A percentile compares a stretch with the other conserved stretches of the same genome.
Evolutionary conservation across 768 basidiomycete genomes (phyloP).

Genomic region (Leccinum barrowsii): DNA sequence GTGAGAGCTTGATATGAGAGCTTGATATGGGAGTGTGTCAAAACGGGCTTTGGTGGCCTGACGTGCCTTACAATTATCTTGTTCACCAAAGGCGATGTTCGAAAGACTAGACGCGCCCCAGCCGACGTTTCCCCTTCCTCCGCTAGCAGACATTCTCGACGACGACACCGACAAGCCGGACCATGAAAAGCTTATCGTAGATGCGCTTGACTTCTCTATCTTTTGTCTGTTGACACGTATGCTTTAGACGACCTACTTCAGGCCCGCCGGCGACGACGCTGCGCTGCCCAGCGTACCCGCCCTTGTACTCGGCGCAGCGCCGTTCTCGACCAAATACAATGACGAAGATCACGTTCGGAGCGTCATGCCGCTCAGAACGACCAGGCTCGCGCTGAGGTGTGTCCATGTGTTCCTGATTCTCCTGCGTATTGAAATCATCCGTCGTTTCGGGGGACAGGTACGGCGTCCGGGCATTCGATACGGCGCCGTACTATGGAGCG

Average conservation of each 20-base stretch:
- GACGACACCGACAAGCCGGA: conserved; percentile 38
- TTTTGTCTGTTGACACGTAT: conserved; percentile 4
- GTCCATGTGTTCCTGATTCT: conserved; percentile 4
- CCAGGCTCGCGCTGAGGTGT: conserved; percentile 75
- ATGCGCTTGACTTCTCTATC: conserved; percentile 1
- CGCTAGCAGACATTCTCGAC: conserved; percentile 40
- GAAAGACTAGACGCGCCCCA: conserved; percentile 40
- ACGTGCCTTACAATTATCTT: neutral
- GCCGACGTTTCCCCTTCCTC: conserved; percentile 37
- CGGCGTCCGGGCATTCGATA: conserved; percentile 80
- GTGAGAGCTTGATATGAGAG: neutral
- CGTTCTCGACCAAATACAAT: conserved; percentile 70
- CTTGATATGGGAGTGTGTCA: neutral
- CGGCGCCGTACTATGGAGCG: conserved; percentile 74
- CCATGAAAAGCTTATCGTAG: conserved; percentile 34
- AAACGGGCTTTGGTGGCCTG: neutral
- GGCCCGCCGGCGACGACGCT: conserved; percentile 24
- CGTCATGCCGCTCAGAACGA: conserved; percentile 56
- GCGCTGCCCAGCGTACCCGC: conserved; percentile 38
- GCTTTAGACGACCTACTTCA: conserved; percentile 30
- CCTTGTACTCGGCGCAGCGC: conserved; percentile 69
- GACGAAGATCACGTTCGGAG: conserved; percentile 53
- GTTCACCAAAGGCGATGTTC: conserved; percentile 32
- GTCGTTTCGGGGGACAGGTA: conserved; percentile 45
- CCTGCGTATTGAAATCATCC: neutral